Evolutionary conservation across 1,284 basidiomycete genomes (phyloP).

Genomic region (Papiliotrema laurentii): DNA sequence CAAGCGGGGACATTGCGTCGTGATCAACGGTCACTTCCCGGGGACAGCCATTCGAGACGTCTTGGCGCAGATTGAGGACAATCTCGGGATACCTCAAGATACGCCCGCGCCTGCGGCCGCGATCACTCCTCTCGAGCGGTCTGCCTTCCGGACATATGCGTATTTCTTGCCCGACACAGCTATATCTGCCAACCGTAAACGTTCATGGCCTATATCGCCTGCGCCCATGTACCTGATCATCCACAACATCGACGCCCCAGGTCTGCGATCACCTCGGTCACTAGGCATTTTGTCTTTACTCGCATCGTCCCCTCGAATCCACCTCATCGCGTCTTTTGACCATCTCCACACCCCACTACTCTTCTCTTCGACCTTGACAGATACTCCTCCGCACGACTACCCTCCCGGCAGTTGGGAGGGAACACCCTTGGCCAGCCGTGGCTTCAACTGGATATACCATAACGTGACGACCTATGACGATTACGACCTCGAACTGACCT

Average conservation of each 20-base stretch:
- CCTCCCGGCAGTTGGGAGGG: constrained; percentile 14
- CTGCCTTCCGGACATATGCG: constrained; percentile 60
- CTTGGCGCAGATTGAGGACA: constrained; percentile 59
- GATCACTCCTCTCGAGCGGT: constrained; percentile 54
- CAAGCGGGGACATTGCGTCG: constrained; percentile 63
- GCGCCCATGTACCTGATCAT: constrained; percentile 67
- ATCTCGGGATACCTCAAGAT: constrained; percentile 40
- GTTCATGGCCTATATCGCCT: constrained; percentile 45
- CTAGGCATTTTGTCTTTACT: constrained; percentile 61
- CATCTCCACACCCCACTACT: constrained; percentile 74
- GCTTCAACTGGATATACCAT: constrained; percentile 83
- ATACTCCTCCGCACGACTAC: constrained; percentile 29
- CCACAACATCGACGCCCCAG: constrained; percentile 78
- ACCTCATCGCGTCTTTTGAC: constrained; percentile 76
- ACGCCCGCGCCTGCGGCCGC: constrained; percentile 37
- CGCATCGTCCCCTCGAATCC: constrained; percentile 65
- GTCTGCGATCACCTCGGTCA: constrained; percentile 59
- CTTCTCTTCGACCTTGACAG: constrained; percentile 51
- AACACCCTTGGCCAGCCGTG: constrained; percentile 40
- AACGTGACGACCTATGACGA: constrained; percentile 74
- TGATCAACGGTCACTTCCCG: constrained; percentile 75
- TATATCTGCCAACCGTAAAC: constrained; percentile 18
- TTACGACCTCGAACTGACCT: constrained; percentile 71
- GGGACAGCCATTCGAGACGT: constrained; percentile 66
- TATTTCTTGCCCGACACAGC: constrained; percentile 52